Conservation (phyloP, 2,329 filamentous ascomycete genomes). For the Pseudocercospora fijiensis region DNA sequence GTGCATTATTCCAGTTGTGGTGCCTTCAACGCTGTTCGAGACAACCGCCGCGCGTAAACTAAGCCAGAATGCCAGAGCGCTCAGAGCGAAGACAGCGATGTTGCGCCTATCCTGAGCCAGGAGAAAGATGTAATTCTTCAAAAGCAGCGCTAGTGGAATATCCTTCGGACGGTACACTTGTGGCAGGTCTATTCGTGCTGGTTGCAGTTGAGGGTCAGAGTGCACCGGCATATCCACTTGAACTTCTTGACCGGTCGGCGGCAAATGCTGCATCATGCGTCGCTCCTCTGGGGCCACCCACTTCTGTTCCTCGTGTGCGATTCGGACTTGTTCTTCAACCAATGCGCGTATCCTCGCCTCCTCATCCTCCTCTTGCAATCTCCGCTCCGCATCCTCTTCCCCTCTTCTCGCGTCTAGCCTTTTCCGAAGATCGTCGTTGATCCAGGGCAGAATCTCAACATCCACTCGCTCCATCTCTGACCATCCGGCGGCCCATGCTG, state of each 20-base stretch:
- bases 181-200: slow-evolving; percentile 28
- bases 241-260: not conserved
- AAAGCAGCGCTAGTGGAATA: slow-evolving; percentile 52
- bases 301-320: slow-evolving; percentile 16
- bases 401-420: slow-evolving; percentile 56
- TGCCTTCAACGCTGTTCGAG: not conserved
- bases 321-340: slow-evolving; percentile 28
- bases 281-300: not conserved
- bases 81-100: slow-evolving; percentile 50
- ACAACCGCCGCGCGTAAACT: slow-evolving; percentile 18
- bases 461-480: slow-evolving; percentile 98
- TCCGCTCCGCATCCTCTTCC: slow-evolving; percentile 43
- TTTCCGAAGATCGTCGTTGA: slow-evolving; percentile 59
- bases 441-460: slow-evolving; percentile 78
- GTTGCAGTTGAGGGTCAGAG: not conserved
- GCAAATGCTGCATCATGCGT: not conserved
- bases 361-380: slow-evolving; percentile 38
- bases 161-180: slow-evolving; percentile 40
- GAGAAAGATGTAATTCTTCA: slow-evolving; percentile 55
- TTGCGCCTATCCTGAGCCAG: slow-evolving; percentile 56
- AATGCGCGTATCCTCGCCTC: slow-evolving; percentile 22
- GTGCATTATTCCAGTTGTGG: not conserved
- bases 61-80: slow-evolving; percentile 20
- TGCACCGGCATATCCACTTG: not conserved
- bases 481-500: slow-evolving; percentile 92